Percentiles rank a stretch among this genome's conserved stretches.
Evolutionary conservation across 176 grass and related monocot genomes (phyloP).

Genomic region (Aegilops umbellulata): DNA sequence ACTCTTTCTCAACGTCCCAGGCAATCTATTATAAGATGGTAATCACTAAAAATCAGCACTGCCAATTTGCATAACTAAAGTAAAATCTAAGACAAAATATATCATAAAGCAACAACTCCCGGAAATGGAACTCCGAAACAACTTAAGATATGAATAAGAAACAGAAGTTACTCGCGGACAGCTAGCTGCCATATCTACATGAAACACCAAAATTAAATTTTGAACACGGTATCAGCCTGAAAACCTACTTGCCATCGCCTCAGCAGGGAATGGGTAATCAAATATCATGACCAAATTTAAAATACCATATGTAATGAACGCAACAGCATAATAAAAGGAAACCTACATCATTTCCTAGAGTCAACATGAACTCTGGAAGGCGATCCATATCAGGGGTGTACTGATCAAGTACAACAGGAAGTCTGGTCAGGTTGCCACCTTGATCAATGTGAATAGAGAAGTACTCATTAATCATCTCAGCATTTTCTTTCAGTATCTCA

Average conservation of each 20-base stretch:
- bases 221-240: neutral
- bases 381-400: conserved; percentile 88
- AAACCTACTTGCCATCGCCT: neutral
- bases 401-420: conserved; percentile 96
- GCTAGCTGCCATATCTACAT: neutral
- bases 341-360: conserved; percentile 83
- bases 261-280: neutral
- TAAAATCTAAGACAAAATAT: conserved; percentile 24
- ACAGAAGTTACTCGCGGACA: neutral
- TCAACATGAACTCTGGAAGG: conserved; percentile 80
- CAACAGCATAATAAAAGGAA: conserved; percentile 1
- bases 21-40: conserved; percentile 48
- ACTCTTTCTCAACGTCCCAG: conserved; percentile 91
- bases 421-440: conserved; percentile 70
- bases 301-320: neutral
- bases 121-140: neutral
- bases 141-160: neutral
- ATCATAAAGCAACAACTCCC: neutral
- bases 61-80: neutral
- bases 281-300: neutral
- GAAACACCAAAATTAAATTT: conserved; percentile 6
- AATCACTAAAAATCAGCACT: conserved; percentile 13
- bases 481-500: conserved; percentile 76
- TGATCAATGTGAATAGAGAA: conserved; percentile 76
- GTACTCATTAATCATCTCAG: conserved; percentile 85